Conservation (phyloP, 179 eudicot genomes). For the Patellifolia procumbens region DNA sequence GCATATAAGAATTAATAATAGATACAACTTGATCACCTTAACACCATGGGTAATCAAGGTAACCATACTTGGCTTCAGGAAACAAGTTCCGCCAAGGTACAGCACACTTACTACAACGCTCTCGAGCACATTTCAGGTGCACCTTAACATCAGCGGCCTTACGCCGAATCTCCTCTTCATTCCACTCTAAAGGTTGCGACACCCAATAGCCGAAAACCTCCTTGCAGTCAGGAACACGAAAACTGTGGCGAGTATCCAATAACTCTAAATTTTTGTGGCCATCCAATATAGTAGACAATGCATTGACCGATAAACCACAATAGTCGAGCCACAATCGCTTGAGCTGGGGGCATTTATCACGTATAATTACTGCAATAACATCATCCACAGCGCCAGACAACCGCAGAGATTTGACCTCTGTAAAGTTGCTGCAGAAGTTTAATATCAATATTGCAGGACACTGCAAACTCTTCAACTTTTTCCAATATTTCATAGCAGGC, state of each 20-base stretch:
- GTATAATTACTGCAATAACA: not conserved
- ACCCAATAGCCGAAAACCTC: not conserved
- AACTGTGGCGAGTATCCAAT: conserved; percentile 1
- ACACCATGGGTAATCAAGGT: too few relatives aligned
- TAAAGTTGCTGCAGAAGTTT: not conserved
- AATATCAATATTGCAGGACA: not conserved
- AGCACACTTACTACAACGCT: not conserved
- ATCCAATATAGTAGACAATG: not conserved
- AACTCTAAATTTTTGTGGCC: conserved; percentile 6
- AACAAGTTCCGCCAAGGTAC: too few relatives aligned
- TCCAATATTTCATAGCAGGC: not conserved
- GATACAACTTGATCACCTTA: too few relatives aligned
- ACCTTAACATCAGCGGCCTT: conserved; percentile 2
- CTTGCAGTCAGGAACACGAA: not conserved
- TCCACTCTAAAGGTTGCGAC: not conserved
- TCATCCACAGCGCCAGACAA: not conserved
- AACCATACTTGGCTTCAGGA: too few relatives aligned
- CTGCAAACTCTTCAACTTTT: not conserved
- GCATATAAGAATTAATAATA: too few relatives aligned
- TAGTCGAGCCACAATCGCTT: not conserved
- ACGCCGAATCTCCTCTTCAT: conserved; percentile 3
- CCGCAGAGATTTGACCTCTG: not conserved
- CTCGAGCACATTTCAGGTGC: not conserved
- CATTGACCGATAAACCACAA: not conserved
- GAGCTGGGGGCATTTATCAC: not conserved